phyloP scores from a whole-genome alignment of 1,139 yeast genomes.

The Protomyces inouyei region DNA sequence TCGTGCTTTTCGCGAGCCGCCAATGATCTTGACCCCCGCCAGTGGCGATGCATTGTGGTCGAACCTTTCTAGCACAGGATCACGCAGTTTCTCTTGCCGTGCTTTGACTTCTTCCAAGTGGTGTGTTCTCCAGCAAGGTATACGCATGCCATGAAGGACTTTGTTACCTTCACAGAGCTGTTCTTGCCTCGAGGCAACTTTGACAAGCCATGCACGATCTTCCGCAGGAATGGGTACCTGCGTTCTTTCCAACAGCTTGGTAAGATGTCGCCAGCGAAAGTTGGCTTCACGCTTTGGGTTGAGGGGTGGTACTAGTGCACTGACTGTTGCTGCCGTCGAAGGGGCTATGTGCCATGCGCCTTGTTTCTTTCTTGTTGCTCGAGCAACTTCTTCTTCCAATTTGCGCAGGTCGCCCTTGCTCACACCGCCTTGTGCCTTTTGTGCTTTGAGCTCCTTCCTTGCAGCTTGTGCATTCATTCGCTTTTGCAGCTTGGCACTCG shows the following conservation, averaged over 20 bases:
- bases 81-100: background rate
- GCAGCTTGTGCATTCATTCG: background rate
- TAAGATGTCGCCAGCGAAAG: slow-evolving; percentile 13
- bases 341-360: background rate
- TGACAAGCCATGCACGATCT: background rate
- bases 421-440: background rate
- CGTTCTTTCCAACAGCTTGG: background rate
- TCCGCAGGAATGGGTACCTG: slow-evolving; percentile 4
- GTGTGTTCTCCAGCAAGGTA: background rate
- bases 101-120: background rate
- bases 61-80: background rate
- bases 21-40: background rate
- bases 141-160: background rate
- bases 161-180: background rate
- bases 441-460: background rate
- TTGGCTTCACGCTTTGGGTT: slow-evolving; percentile 9
- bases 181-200: background rate
- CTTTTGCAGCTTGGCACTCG: background rate
- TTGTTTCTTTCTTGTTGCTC: background rate
- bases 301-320: background rate
- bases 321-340: background rate
- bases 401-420: background rate
- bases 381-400: background rate
- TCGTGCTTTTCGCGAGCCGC: background rate
- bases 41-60: background rate